These are phyloP conservation scores for Ogataea pilisensis DNA, from an alignment of 805 yeast genomes.

Conservation along the genomic window DNA sequence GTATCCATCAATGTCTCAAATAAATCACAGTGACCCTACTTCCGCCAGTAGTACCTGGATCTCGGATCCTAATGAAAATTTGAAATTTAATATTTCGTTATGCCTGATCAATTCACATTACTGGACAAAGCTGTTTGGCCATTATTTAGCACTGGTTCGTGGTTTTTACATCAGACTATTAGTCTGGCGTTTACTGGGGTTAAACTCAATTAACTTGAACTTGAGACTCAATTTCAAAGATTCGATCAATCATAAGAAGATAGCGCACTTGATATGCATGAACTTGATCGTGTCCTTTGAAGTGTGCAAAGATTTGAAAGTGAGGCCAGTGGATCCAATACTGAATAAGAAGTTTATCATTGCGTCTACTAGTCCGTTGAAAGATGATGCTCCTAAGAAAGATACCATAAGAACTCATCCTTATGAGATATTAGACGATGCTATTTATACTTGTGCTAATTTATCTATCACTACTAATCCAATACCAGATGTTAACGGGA, in stretches of 20 bases:
- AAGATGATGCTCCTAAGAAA: conserved; percentile 12
- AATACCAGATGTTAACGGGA: too few species aligned
- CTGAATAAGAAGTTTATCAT: conserved; percentile 49
- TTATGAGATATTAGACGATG: conserved; percentile 64
- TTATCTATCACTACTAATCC: conserved; percentile 9
- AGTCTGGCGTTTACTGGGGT: conserved; percentile 56
- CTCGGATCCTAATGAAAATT: conserved; percentile 33
- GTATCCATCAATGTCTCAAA: conserved; percentile 2
- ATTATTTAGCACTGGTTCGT: conserved; percentile 77
- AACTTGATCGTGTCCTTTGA: conserved; percentile 31
- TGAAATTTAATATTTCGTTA: conserved; percentile 44
- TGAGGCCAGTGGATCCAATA: conserved; percentile 33
- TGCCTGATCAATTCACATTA: conserved; percentile 49
- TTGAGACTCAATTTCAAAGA: conserved; percentile 14
- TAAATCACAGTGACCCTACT: neutral
- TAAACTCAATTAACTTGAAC: conserved; percentile 11
- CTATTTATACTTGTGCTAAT: conserved; percentile 41
- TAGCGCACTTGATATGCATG: conserved; percentile 24
- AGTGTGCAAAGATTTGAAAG: conserved; percentile 12
- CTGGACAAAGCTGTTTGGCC: conserved; percentile 61
- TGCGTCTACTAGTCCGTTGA: conserved; percentile 24
- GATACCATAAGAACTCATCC: conserved; percentile 50
- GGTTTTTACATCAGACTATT: conserved; percentile 63
- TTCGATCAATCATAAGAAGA: conserved; percentile 11
- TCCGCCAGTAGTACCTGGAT: conserved; percentile 46